Evolutionary conservation across 495 filamentous ascomycete genomes (phyloP), one percentile per base, ranked within the genome.

Genomic region (Aspergillus conjunctus): DNA sequence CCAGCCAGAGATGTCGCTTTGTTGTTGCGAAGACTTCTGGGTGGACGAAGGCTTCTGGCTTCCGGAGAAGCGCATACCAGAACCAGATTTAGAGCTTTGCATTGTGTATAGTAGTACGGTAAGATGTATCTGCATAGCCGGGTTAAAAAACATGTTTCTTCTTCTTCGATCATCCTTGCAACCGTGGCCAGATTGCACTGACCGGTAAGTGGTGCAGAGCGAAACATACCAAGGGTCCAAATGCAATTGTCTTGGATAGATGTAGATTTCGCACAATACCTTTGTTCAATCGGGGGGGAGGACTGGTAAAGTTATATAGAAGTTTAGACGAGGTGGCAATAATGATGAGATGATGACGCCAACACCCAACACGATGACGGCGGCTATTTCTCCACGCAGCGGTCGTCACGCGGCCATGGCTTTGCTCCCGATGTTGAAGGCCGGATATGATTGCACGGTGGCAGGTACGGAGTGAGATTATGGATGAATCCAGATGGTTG

Each of bases 341-440:
- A 31, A 57, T 62, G 59, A 62, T 62, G 59, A 51, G 54, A 37
- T 53, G 51, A 62, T 62, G 59, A 62, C 59, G 59, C 59, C 43
- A 32, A 56, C 45, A 62, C 59, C 56, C 50, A 39, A 10, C 9
- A 26, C 26, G 5, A 26, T 26, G 26, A 58, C 18, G 14, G 17
- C 50, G 34, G 34, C 20, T 30, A 44, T 22, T 59, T 14, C 50
- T 26, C 41, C 14, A 49, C 22, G 22, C 12, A n/a, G 33, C n/a
- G 22, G 45, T 66, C 44, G 8, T 48, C 44, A 48, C n/a, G 44
- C 44, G 44, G 44, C 17, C 20, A 21, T 21, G n/a, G n/a, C n/a
- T 22, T 21, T 9, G 44, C 21, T 48, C 44, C 20, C 9, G 44
- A 48, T 20, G 4, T 22, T 7, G 44, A 48, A 48, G 26, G 18